Evolutionary conservation across 192 early-diverging fungal species (phyloP).

Genomic region (Coemansia sp.): DNA sequence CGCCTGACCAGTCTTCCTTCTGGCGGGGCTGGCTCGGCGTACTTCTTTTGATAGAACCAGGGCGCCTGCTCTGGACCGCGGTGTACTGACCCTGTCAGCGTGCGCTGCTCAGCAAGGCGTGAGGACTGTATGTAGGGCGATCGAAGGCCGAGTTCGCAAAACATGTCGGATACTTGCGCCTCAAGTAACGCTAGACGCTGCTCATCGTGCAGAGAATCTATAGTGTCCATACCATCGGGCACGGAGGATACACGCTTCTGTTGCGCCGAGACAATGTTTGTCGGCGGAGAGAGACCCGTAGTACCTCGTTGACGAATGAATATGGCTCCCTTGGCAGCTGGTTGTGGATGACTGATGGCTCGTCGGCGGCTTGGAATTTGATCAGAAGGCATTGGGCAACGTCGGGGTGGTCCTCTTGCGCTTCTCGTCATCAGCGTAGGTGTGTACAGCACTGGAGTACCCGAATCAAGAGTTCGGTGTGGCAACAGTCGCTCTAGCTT

Average conservation of each 20-base stretch:
- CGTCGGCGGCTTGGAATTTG: conserved; percentile 10
- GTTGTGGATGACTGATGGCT: conserved; percentile 23
- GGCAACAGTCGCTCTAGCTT: conserved; percentile 30
- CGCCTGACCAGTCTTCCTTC: conserved; percentile 7
- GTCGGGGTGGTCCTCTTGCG: background rate
- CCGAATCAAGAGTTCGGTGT: conserved; percentile 1
- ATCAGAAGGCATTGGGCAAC: background rate
- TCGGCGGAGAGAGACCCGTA: background rate
- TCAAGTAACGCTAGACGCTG: conserved; percentile 27
- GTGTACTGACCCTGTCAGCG: background rate
- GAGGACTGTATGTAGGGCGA: conserved; percentile 26
- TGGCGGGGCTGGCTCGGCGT: background rate
- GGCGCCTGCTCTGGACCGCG: conserved; percentile 1
- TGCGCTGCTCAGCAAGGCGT: conserved; percentile 4
- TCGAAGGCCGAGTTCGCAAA: conserved; percentile 31
- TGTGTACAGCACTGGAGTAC: background rate
- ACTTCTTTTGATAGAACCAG: conserved; percentile 30
- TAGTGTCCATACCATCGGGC: background rate
- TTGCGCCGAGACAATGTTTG: background rate
- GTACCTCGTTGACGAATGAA: background rate
- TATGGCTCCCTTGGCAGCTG: background rate
- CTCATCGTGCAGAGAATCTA: conserved; percentile 1
- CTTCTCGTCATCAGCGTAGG: background rate
- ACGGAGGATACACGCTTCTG: background rate
- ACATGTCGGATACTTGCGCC: conserved; percentile 45